Base-by-base conservation (phyloP, 805 yeast species). In the Candida xyloterini region DNA sequence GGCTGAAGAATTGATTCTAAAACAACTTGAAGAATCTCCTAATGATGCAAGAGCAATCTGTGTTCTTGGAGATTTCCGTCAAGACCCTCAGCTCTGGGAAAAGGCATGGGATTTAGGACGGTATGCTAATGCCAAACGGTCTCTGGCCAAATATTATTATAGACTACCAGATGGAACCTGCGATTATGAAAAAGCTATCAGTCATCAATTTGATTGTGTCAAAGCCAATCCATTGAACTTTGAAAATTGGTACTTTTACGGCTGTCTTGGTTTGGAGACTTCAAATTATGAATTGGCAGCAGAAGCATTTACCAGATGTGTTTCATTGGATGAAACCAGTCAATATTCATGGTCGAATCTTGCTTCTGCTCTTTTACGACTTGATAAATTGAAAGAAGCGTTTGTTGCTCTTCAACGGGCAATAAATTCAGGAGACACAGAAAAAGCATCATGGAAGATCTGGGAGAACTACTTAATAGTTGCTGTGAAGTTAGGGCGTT, bases 301-400 rank as follows among this genome's bases (percentile, higher is more conserved):
- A 0, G 95, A 86, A 56, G 96, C 96, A 0, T 90, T 93, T 58
- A 82, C 95, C 0, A 71, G 97, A 53, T 88, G 96, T 65, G 90
- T 89, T 23, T 70, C 95, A 0, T 59, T 90, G 27, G 96, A 89
- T 58, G 95, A 85, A 16, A 73, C 81, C 0, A 88, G 80, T 53
- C 70, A 90, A 1, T 79, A 79, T 56, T 78, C 95, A 2, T 93
- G 99, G 99, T 81, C 95, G 9, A 93, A 93, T 56, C 70, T 93
- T 52, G 88, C 95, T 5, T 80, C 93, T 9, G 81, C 96, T 0
- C 71, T 86, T 39, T 64, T 89, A 27, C 75, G 74, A 46, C 56
- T 74, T 37, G 81, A 74, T 38, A 84, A 85, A 59, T 61, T 75
- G 15, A 73, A 76, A 47, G 95, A 88, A 50, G 95, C 98, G 0